phyloP scores from a whole-genome alignment of 768 basidiomycete genomes.

The Pholiota microspora region DNA sequence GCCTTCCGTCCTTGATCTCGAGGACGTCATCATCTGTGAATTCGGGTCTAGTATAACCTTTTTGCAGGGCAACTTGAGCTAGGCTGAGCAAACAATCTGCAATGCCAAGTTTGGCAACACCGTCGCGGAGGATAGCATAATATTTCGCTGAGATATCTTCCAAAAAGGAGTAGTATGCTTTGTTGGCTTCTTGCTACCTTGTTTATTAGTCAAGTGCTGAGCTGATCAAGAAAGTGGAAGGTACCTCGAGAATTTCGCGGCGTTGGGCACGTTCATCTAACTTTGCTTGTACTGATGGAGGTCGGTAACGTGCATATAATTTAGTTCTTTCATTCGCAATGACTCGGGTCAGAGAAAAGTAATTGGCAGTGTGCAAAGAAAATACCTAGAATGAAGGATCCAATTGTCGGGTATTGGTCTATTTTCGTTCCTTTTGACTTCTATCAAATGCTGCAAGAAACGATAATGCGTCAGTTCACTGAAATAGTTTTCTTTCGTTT shows the following conservation, averaged over 20 bases:
- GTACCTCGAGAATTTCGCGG: slow-evolving; percentile 62
- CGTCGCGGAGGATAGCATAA: slow-evolving; percentile 71
- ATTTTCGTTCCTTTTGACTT: slow-evolving; percentile 62
- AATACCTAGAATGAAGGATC: slow-evolving; percentile 64
- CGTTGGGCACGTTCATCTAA: slow-evolving; percentile 73
- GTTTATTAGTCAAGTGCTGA: background rate
- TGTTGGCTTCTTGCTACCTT: slow-evolving; percentile 53
- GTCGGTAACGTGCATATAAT: slow-evolving; percentile 66
- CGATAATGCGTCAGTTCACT: too few species aligned
- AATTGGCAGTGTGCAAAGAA: background rate
- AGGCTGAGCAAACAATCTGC: slow-evolving; percentile 89
- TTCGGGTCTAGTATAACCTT: slow-evolving; percentile 75
- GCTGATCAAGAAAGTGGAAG: background rate
- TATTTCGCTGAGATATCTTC: slow-evolving; percentile 63
- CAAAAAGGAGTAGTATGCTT: slow-evolving; percentile 68
- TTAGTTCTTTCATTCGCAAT: slow-evolving; percentile 56
- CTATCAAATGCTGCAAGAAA: slow-evolving; percentile 72
- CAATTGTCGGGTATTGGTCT: slow-evolving; percentile 53
- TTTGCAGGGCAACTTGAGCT: slow-evolving; percentile 72
- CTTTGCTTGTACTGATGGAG: slow-evolving; percentile 60
- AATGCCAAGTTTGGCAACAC: slow-evolving; percentile 75
- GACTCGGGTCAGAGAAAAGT: background rate
- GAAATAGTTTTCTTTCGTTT: too few species aligned
- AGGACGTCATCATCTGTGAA: slow-evolving; percentile 68
- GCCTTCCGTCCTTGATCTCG: slow-evolving; percentile 80